A percentile compares a stretch with the other conserved stretches of the same genome.
Conservation (phyloP, 2,329 filamentous ascomycete species). For the Mycosphaerelloides madeirae region DNA sequence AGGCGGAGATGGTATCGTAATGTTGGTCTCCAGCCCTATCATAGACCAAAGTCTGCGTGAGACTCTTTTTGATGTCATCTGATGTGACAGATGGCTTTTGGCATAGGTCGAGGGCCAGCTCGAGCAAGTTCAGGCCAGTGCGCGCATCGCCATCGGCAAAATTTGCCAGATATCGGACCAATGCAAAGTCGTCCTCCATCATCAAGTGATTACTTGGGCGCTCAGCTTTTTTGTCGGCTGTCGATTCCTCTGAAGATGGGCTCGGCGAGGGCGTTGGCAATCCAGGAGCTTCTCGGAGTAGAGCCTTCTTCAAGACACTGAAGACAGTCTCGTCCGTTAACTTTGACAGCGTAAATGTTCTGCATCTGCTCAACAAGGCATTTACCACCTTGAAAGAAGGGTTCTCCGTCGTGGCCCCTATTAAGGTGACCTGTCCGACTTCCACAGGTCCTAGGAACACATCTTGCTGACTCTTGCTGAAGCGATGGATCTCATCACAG, state of each 20-base stretch:
- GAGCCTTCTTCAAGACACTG: slow-evolving; percentile 70
- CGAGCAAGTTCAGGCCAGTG: slow-evolving; percentile 86
- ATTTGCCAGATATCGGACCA: slow-evolving; percentile 74
- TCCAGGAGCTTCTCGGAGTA: slow-evolving; percentile 53
- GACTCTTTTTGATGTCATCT: slow-evolving; percentile 69
- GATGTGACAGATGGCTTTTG: slow-evolving; percentile 60
- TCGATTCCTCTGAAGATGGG: slow-evolving; percentile 17
- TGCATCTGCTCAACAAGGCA: slow-evolving; percentile 80
- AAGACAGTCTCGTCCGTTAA: slow-evolving; percentile 68
- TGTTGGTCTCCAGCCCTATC: slow-evolving; percentile 93
- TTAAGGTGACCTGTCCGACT: slow-evolving; percentile 80
- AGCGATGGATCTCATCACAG: slow-evolving; percentile 93
- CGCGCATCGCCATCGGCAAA: slow-evolving; percentile 92
- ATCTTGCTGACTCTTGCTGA: slow-evolving; percentile 89
- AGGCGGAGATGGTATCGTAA: slow-evolving; percentile 95
- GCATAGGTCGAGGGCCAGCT: slow-evolving; percentile 77
- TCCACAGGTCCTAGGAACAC: slow-evolving; percentile 92
- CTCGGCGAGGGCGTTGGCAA: slow-evolving; percentile 38
- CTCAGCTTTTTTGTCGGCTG: not conserved
- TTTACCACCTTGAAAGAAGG: slow-evolving; percentile 89
- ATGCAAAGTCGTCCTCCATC: slow-evolving; percentile 60
- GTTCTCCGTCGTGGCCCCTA: slow-evolving; percentile 95
- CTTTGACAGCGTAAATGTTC: slow-evolving; percentile 80
- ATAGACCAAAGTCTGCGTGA: slow-evolving; percentile 92
- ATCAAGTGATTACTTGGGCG: slow-evolving; percentile 42